Base-by-base conservation (phyloP, 2,329 filamentous ascomycete species). In the Trichoderma sp. region DNA sequence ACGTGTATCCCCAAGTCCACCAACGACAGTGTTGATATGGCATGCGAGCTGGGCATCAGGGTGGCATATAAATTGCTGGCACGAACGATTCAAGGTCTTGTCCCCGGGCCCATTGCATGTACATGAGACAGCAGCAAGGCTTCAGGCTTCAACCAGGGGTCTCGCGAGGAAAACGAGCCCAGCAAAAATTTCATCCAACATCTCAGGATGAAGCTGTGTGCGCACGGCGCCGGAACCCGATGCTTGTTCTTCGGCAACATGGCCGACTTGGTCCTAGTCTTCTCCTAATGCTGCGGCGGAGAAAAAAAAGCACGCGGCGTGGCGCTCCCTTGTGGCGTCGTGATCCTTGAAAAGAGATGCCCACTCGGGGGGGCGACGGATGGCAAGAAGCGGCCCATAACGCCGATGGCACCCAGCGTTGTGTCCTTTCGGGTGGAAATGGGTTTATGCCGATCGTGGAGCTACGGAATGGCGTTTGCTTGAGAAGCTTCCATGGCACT, bases 371-470 rank as follows among this genome's bases (percentile, higher is more conserved):
- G 31, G 35, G 59, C 6, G 24, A 56, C 21, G 53, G 38, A 64
- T 41, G 69, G 59, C 18, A 63, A 53, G 38, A 63, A 14, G 56
- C 69, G 69, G 59, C 38, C 53, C 69, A 72, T 72, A 72, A 72
- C 56, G 69, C 69, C 69, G 69, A 72, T 72, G 59, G 59, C 62
- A 72, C 50, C 12, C 24, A 41, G 33, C 21, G 14, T 27, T 41
- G 66, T 18, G 31, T 24, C 16, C 12, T 45, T 71, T n/a, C 59
- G 67, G 56, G 38, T 53, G 69, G 59, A 45, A 64, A 64, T 72
- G 59, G 69, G 59, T 64, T 50, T 18, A 50, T 72, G 69, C 69
- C 69, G 69, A 64, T 72, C 69, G 29, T 72, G 56, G 69, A 63
- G 59, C 59, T 64, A 24, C 69, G 41, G 41, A 35, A 72, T 63